Percentiles rank a stretch among this genome's conserved stretches.
phyloP scores from a whole-genome alignment of 345 rosid species.

The Noccaea caerulescens region DNA sequence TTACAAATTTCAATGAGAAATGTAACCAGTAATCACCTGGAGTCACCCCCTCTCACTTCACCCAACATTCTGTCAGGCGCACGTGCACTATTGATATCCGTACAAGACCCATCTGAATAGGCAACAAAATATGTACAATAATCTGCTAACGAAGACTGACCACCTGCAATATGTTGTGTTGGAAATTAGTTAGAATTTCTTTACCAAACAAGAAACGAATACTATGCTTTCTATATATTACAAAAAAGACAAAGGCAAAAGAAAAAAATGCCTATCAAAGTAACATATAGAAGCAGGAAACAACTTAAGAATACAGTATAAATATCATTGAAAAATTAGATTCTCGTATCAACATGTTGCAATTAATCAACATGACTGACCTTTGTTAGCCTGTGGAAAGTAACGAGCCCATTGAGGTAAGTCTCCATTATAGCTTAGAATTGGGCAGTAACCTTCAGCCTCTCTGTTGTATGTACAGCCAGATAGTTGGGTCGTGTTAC shows the following conservation, averaged over 20 bases:
- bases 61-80: slow-evolving; percentile 98
- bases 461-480: slow-evolving; percentile 99
- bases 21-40: slow-evolving; percentile 61
- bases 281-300: slow-evolving; percentile 16
- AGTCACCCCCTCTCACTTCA: slow-evolving; percentile 90
- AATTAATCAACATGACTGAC: slow-evolving; percentile 45
- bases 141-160: slow-evolving; percentile 98
- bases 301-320: background rate
- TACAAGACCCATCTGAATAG: slow-evolving; percentile 98
- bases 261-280: background rate
- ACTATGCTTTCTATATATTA: background rate
- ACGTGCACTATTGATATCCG: slow-evolving; percentile 93
- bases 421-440: slow-evolving; percentile 87
- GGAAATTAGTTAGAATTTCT: slow-evolving; percentile 16
- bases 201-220: background rate
- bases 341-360: background rate
- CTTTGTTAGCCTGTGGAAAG: slow-evolving; percentile 96
- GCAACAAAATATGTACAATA: slow-evolving; percentile 98
- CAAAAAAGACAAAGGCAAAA: background rate
- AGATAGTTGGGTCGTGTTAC: slow-evolving; percentile 89
- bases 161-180: slow-evolving; percentile 61
- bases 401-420: slow-evolving; percentile 97
- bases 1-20: slow-evolving; percentile 19
- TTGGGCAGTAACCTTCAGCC: slow-evolving; percentile 99
- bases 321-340: background rate